Base-by-base conservation (phyloP, 441 rosid species). In the Arabidopsis hybrid region DNA sequence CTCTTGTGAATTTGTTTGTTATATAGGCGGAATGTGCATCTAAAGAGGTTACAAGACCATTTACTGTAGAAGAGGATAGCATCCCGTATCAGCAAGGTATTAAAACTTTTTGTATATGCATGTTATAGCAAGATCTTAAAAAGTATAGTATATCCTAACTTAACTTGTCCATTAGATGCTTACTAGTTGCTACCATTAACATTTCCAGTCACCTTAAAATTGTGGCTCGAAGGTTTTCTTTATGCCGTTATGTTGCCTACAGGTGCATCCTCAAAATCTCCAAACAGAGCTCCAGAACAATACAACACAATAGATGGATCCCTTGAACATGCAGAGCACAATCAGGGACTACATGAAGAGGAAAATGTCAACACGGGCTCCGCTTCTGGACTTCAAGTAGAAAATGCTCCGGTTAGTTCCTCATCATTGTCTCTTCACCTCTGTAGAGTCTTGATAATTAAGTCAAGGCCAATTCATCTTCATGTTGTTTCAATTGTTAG, bases 321-420 rank as follows among this genome's bases (percentile, higher is more conserved):
- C 12, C 38, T 38, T 69, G 66, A 76, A 70, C 71, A 58, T 59
- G 68, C 45, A 29, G 80, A 71, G 64, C 52, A 69, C 65, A 56
- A 49, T 69, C 55, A 56, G 36, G 68, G 31, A 21, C 56, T 34
- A 40, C 67, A 47, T 46, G 79, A 46, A 31, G 62, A 57, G 47
- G 49, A 58, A 64, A 76, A 40, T n/a, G 57, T 70, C 36, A 70
- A 70, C 72, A 42, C 8, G 12, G 75, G 49, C 55, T 29, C 76
- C 1, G 12, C 76, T 77, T 7, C 50, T 65, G 68, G 40, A 36
- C 42, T 6, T 65, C 51, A 77, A 69, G 26, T 21, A 21, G 75
- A 56, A 76, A 49, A 57, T 39, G 26, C 18, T 56, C 66, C 57
- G 79, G 79, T 76, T 63, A 63, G 75, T 63, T 76, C 17, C 38